phyloP scores from a whole-genome alignment of 2,329 filamentous ascomycete species.

The Tolypocladium tundrense region DNA sequence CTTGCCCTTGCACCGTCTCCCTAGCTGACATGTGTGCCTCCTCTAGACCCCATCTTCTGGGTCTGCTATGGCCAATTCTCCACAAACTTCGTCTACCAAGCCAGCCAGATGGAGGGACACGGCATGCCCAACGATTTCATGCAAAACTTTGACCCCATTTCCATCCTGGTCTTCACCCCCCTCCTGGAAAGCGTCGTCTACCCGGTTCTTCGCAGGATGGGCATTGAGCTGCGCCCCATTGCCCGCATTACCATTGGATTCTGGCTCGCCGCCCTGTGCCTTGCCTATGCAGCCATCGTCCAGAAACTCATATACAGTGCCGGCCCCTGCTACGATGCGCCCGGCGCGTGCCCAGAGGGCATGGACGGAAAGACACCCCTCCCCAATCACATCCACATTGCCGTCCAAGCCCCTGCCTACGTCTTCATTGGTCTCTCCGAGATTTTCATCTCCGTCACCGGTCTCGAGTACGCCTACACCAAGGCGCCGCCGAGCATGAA shows the following conservation, averaged over 20 bases:
- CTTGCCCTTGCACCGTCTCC: too few relatives aligned
- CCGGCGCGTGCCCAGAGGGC: conserved; percentile 26
- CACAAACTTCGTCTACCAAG: conserved; percentile 56
- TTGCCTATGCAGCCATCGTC: conserved; percentile 48
- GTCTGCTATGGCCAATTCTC: conserved; percentile 59
- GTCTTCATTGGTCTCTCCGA: conserved; percentile 48
- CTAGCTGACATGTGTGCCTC: conserved; percentile 1
- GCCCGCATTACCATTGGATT: conserved; percentile 58
- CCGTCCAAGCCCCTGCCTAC: conserved; percentile 43
- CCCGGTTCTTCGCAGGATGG: conserved; percentile 44
- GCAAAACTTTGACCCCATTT: conserved; percentile 57
- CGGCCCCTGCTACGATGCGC: conserved; percentile 38
- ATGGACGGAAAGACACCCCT: conserved; percentile 18
- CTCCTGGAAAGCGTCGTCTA: conserved; percentile 53
- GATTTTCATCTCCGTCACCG: conserved; percentile 57
- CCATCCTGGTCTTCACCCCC: conserved; percentile 57
- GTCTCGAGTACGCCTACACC: conserved; percentile 63
- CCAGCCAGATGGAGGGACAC: conserved; percentile 44
- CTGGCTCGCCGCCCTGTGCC: conserved; percentile 38
- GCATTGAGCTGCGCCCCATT: conserved; percentile 54
- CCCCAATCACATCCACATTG: conserved; percentile 40
- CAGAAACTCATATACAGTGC: conserved; percentile 50
- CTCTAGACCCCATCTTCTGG: conserved; percentile 51
- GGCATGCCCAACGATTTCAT: conserved; percentile 63
- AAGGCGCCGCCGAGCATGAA: conserved; percentile 63